Base-by-base conservation (phyloP, 768 basidiomycete species). In the Cubamyces lactineus region DNA sequence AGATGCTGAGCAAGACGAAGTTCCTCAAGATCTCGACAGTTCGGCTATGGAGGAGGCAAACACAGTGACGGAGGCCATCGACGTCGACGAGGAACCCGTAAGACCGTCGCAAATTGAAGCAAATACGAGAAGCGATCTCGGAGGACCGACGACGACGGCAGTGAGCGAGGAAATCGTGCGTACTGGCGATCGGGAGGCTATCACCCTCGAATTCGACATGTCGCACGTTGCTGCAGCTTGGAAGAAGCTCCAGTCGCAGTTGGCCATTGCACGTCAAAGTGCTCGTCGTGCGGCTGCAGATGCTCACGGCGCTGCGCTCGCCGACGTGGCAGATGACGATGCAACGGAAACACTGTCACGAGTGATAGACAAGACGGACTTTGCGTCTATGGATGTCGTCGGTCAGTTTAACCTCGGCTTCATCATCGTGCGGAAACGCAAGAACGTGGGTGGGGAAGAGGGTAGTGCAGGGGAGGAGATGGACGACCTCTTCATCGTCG, bases 401-500 rank as follows among this genome's bases (percentile, higher is more conserved):
- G 97, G 97, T 0, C 97, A 99, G 74, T 99, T 98, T 75, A 99
- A 99, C 68, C 82, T 89, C 34, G 96, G 96, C 0, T 99, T 99
- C 75, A 94, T 99, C 73, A 83, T 99, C 59, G 84, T 86, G 2
- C 84, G 96, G 6, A 82, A 90, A 66, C 77, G 78, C 59, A 78
- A 78, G 63, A 51, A 21, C 0, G 38, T 11, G 16, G 19, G 11
- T 41, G 48, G 24, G 30, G 57, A n/a, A 9, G 69, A 59, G 26
- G 72, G 59, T 2, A 65, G 23, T 16, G 54, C 47, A 9, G 63
- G 21, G 13, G 43, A 48, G 26, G 61, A 41, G 13, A 78, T 86
- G 76, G 96, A 98, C 70, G 96, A 99, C 69, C 78, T 99, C 43
- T 98, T 98, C 76, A 94, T 99, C 64, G 84, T 98, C 17, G 96